These are phyloP conservation scores for Hyaloscypha hepaticicola DNA, from an alignment of 495 filamentous ascomycete species.

Conservation along the genomic window DNA sequence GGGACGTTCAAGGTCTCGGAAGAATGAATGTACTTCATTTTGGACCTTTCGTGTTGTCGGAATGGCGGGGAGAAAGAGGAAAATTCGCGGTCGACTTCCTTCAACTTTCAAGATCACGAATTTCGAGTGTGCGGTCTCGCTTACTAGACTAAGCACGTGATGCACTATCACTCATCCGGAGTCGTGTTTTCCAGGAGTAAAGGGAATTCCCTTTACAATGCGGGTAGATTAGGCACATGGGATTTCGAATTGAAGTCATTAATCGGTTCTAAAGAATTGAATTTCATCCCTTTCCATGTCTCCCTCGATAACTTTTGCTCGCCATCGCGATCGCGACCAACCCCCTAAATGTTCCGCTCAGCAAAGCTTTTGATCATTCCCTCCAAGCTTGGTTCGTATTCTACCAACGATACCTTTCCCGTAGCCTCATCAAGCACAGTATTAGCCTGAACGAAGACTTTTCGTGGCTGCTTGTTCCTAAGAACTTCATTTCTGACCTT, in stretches of 20 bases:
- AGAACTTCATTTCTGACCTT: slow-evolving; percentile 77
- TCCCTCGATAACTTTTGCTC: neutral
- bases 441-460: slow-evolving; percentile 96
- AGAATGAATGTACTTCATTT: slow-evolving; percentile 98
- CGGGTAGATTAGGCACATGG: too few relatives aligned
- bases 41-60: slow-evolving; percentile 46
- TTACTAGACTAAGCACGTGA: neutral
- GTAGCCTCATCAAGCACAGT: slow-evolving; percentile 58
- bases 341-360: slow-evolving; percentile 62
- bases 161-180: neutral
- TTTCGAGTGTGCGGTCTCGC: slow-evolving; percentile 5
- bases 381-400: slow-evolving; percentile 84
- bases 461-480: slow-evolving; percentile 84
- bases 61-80: slow-evolving; percentile 23
- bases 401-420: slow-evolving; percentile 73
- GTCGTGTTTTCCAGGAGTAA: neutral
- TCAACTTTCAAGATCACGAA: slow-evolving; percentile 12
- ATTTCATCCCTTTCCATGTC: neutral
- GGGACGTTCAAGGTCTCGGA: slow-evolving; percentile 91
- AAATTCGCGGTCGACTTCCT: slow-evolving; percentile 19
- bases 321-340: neutral
- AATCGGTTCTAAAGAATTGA: neutral
- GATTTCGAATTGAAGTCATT: too few relatives aligned
- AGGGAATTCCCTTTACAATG: too few relatives aligned
- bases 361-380: slow-evolving; percentile 91